These are phyloP conservation scores for Middelhovenomyces tepae DNA, from an alignment of 805 yeast genomes.

Conservation along the genomic window DNA sequence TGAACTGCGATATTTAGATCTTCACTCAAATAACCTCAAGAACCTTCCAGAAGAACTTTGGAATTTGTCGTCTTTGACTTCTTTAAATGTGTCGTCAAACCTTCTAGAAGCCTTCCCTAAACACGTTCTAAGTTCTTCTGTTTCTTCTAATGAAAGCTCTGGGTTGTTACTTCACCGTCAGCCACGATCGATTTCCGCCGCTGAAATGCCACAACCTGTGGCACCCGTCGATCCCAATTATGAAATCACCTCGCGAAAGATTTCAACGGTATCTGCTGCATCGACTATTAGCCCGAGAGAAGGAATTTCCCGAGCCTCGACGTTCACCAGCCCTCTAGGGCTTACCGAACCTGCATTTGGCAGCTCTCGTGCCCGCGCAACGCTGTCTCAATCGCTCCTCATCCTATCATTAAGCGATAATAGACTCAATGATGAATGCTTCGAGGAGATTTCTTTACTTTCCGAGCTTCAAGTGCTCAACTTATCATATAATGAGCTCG, in stretches of 20 bases:
- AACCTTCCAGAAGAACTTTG: slow-evolving; percentile 59
- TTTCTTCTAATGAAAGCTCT: slow-evolving; percentile 18
- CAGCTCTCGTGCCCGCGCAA: slow-evolving; percentile 8
- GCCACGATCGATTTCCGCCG: neutral
- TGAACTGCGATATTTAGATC: slow-evolving; percentile 57
- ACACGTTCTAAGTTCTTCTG: slow-evolving; percentile 19
- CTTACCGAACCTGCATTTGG: slow-evolving; percentile 3
- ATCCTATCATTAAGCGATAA: slow-evolving; percentile 72
- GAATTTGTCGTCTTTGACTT: slow-evolving; percentile 46
- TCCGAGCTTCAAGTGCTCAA: slow-evolving; percentile 54
- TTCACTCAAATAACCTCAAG: slow-evolving; percentile 78
- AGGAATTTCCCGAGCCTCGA: slow-evolving; percentile 11
- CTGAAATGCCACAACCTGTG: too few species aligned
- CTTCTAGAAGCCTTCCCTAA: slow-evolving; percentile 51
- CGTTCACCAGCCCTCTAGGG: slow-evolving; percentile 2
- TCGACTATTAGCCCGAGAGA: slow-evolving; percentile 15
- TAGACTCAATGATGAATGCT: slow-evolving; percentile 66
- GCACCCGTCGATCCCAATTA: slow-evolving; percentile 10
- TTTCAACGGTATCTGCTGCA: slow-evolving; percentile 6
- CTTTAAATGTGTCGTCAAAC: slow-evolving; percentile 67
- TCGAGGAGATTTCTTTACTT: slow-evolving; percentile 56
- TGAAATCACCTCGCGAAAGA: slow-evolving; percentile 9
- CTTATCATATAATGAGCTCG: slow-evolving; percentile 72
- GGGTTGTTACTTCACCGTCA: slow-evolving; percentile 8
- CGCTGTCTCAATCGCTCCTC: slow-evolving; percentile 42